Evolutionary conservation across 202 grass and related monocot species (phyloP).

Genomic region (Cymbopogon flexuosus): DNA sequence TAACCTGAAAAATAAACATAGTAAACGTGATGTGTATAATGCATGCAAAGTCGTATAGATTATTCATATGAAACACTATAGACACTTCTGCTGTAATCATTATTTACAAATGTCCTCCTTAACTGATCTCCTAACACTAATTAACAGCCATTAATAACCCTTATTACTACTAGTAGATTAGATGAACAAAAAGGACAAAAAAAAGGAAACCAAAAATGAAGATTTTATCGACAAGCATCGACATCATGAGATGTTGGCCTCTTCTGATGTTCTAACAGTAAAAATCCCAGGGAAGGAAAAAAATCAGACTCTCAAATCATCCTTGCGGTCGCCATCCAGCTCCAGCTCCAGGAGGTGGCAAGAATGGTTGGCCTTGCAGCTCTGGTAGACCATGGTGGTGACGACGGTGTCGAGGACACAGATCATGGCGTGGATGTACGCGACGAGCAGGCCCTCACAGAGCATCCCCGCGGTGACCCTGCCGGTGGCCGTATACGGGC

Average conservation of each 20-base stretch:
- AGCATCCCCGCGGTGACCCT: constrained; percentile 30
- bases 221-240: neutral
- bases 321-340: constrained; percentile 46
- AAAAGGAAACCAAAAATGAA: neutral
- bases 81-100: neutral
- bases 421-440: constrained; percentile 72
- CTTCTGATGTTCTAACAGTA: neutral
- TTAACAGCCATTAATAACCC: constrained; percentile 13
- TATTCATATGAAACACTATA: constrained; percentile 24
- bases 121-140: constrained; percentile 31
- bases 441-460: constrained; percentile 53
- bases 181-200: neutral
- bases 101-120: constrained; percentile 34
- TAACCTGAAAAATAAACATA: neutral
- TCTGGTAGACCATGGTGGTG: constrained; percentile 60
- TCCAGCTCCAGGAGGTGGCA: constrained; percentile 47
- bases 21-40: neutral
- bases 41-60: neutral
- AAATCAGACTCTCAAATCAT: constrained; percentile 30
- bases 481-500: constrained; percentile 31
- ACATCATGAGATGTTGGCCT: neutral
- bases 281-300: neutral
- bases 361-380: constrained; percentile 41
- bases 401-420: constrained; percentile 72
- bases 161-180: neutral